Evolutionary conservation across 1,284 basidiomycete species (phyloP).

Genomic region (Cryptococcus hybrid): DNA sequence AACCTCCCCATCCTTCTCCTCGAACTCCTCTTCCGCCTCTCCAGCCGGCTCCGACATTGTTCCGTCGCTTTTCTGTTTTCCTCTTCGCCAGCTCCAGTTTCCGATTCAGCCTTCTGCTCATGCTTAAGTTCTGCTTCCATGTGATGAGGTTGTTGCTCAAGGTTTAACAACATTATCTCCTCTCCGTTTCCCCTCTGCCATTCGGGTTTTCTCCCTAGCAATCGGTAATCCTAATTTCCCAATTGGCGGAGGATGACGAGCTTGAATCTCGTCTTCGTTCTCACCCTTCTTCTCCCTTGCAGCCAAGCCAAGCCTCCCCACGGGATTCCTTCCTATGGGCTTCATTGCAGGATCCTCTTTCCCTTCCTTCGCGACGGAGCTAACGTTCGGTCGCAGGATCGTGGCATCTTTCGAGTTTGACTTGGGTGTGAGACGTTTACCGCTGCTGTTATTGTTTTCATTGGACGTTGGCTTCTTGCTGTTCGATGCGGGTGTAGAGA

Average conservation of each 20-base stretch:
- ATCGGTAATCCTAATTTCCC: too few species aligned
- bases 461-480: too few species aligned
- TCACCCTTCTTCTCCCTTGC: constrained; percentile 2
- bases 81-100: not conserved
- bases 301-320: constrained; percentile 14
- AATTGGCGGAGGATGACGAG: too few species aligned
- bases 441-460: not conserved
- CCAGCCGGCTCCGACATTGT: not conserved
- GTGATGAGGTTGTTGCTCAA: too few species aligned
- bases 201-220: too few species aligned
- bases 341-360: constrained; percentile 1
- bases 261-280: too few species aligned
- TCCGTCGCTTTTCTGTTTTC: not conserved
- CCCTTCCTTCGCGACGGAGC: not conserved
- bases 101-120: not conserved
- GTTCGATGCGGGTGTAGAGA: not conserved
- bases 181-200: too few species aligned
- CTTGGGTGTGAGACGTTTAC: not conserved
- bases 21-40: not conserved
- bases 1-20: not conserved
- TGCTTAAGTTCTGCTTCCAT: not conserved
- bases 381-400: not conserved
- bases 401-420: not conserved
- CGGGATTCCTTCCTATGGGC: constrained; percentile 5
- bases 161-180: too few species aligned